phyloP scores from a whole-genome alignment of 805 yeast genomes.

The Candida anglica region DNA sequence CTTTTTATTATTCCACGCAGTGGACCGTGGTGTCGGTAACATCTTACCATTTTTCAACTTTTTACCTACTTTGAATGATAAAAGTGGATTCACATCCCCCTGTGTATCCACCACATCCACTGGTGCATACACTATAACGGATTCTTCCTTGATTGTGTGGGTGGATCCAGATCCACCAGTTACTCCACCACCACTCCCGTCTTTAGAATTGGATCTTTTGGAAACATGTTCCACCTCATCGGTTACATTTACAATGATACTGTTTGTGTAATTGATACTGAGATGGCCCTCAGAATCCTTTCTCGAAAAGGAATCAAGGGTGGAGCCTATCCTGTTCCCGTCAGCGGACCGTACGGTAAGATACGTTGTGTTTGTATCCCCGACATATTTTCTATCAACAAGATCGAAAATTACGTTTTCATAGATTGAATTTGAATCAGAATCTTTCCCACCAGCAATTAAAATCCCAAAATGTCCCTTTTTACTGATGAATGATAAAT shows the following conservation, averaged over 20 bases:
- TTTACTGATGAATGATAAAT: slow-evolving; percentile 31
- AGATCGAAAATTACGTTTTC: slow-evolving; percentile 43
- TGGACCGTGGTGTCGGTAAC: slow-evolving; percentile 27
- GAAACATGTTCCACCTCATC: slow-evolving; percentile 12
- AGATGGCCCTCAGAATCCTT: slow-evolving; percentile 15
- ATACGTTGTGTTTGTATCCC: slow-evolving; percentile 10
- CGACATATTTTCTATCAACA: slow-evolving; percentile 32
- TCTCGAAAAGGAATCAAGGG: slow-evolving; percentile 2
- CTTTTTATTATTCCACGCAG: too few relatives aligned
- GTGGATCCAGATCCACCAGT: background rate
- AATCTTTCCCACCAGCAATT: slow-evolving; percentile 52
- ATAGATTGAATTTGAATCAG: slow-evolving; percentile 24
- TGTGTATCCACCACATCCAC: slow-evolving; percentile 10
- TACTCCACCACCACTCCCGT: background rate
- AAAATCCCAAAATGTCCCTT: slow-evolving; percentile 45
- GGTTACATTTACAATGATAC: slow-evolving; percentile 29
- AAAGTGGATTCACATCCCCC: slow-evolving; percentile 23
- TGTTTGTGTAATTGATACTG: slow-evolving; percentile 27
- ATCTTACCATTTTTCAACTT: slow-evolving; percentile 26
- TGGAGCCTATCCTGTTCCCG: background rate
- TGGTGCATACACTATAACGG: slow-evolving; percentile 33
- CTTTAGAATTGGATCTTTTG: too few relatives aligned
- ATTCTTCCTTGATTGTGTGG: slow-evolving; percentile 12
- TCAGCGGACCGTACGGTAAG: slow-evolving; percentile 3
- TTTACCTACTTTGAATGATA: slow-evolving; percentile 32